phyloP scores from a whole-genome alignment of 2,329 filamentous ascomycete genomes.

The Clathrospora elynae region DNA sequence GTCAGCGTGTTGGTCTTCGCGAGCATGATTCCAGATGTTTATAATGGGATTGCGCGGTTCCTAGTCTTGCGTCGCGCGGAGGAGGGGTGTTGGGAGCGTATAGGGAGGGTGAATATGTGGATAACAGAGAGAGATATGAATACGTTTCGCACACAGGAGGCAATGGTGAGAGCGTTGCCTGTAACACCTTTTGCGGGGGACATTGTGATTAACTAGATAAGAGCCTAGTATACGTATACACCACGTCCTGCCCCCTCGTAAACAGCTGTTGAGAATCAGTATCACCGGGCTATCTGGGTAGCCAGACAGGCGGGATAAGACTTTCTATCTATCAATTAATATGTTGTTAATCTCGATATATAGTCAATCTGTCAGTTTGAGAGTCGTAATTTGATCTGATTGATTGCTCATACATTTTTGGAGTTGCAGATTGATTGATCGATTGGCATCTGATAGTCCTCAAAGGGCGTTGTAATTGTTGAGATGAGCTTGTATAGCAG shows the following conservation, averaged over 20 bases:
- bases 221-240: background rate
- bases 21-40: conserved; percentile 6
- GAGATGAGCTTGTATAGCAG: conserved; percentile 1
- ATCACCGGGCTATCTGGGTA: too few relatives aligned
- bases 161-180: background rate
- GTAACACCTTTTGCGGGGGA: background rate
- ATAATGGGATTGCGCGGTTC: conserved; percentile 4
- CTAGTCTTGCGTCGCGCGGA: conserved; percentile 3
- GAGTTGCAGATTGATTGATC: background rate
- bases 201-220: background rate
- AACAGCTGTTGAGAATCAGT: too few relatives aligned
- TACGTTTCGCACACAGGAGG: background rate
- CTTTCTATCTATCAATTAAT: background rate
- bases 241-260: too few relatives aligned
- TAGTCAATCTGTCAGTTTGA: background rate
- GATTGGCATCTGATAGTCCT: background rate
- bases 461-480: background rate
- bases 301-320: too few relatives aligned
- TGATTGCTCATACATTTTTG: background rate
- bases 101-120: conserved; percentile 8
- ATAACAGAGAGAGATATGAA: conserved; percentile 4
- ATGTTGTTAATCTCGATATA: background rate
- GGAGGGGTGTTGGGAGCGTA: conserved; percentile 3
- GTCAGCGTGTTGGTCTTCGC: conserved; percentile 1
- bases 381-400: background rate